Evolutionary conservation across 352 stramenopile species (phyloP), one percentile per base, ranked within the genome.

Genomic region (Globisporangium irregulare): DNA sequence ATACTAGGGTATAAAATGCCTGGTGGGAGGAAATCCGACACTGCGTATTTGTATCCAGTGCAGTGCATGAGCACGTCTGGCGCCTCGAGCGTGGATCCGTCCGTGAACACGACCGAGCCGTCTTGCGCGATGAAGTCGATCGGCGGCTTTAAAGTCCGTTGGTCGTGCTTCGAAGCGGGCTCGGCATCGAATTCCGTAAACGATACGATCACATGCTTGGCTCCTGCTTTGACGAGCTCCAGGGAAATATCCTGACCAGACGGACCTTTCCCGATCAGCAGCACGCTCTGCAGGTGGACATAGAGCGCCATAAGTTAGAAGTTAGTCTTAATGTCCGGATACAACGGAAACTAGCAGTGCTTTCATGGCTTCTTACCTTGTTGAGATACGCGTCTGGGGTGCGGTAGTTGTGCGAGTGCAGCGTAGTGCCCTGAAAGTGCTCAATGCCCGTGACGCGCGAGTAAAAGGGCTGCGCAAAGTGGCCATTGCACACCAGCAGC

Each of bases 171-270:
- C 6, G 76, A 72, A 25, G 68, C 41, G 14, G 59, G 53, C 32
- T 73, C 76, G 12, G 62, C 51, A 24, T 82, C 72, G 24, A 71
- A 87, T 54, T 86, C 82, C 8, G 71, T 58, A 27, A 73, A 87
- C 5, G 84, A 79, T n/a, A 94, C 80, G 29, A 89, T 68, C 8
- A 94, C 86, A 32, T 89, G 71, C 0, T 68, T 67, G 32, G 84
- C 79, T 4, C 74, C 76, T 55, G 64, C 69, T 2, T 57, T 70
- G 7, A 65, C 75, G 7, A 94, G 78, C 68, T 94, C 84, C 41
- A 93, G 73, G 6, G 86, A 94, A 62, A 94, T 94, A 53, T 94
- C 86, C 67, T 89, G 76, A 4, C 86, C 86, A 0, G 86, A 94
- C 7, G 83, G 86, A 43, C 86, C 86, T 54, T 69, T 77, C 1